Base-by-base conservation (phyloP, 2,329 filamentous ascomycete genomes). In the Penicillium glabrum region DNA sequence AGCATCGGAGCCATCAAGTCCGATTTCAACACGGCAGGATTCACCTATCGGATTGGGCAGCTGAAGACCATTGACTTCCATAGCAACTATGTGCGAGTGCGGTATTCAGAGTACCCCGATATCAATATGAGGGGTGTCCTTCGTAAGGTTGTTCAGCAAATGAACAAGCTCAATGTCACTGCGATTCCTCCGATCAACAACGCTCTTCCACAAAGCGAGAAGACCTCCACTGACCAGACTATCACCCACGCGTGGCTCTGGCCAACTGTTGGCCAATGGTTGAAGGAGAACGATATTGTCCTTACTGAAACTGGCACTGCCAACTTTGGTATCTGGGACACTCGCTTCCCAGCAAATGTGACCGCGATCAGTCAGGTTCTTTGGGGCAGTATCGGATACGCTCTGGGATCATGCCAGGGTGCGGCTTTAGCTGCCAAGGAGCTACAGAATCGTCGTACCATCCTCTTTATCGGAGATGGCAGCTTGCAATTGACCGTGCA, bases 401-500 rank as follows among this genome's bases (percentile, higher is more conserved):
- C 84, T 0, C 82, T 87, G 5, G 85, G 85, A 24, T 79, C 85
- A 3, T 81, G 80, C 33, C 84, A 87, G 67, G 86, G 87, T 41
- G 91, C 90, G 19, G 89, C 89, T 1, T 80, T 95, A 11, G 92
- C 90, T 1, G 85, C 86, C 0, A 87, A 86, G 65, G 91, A 95
- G 68, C 75, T 77, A 37, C 79, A 84, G 50, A 77, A 85, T 26
- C 81, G 76, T 26, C 79, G 92, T 58, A 91, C 89, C 0, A 87
- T 97, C 46, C 80, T 96, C 37, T 93, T 96, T 69, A 90, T 92
- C n/a, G 92, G 92, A 24, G 92, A 96, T 67, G 92, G 92, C 27
- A 91, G 87, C 56, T 87, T 96, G 74, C 91, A 96, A 72, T 81
- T 96, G 56, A 96, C 91, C 0, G 88, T 85, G 0, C 91, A 96